phyloP scores from a whole-genome alignment of 1,139 yeast species.

The Blastobotrys apis region DNA sequence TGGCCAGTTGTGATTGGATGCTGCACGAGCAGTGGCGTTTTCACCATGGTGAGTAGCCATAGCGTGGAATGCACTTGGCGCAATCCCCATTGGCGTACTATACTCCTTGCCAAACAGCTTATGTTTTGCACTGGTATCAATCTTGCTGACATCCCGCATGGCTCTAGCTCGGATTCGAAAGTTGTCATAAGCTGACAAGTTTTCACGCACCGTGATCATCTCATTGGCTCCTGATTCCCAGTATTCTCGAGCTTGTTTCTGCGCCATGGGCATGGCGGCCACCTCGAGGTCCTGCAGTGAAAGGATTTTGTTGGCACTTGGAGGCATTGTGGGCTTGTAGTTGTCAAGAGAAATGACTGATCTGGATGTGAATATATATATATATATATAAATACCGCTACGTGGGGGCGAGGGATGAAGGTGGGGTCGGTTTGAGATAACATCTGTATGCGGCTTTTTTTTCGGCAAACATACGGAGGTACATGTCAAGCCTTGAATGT shows the following conservation, averaged over 20 bases:
- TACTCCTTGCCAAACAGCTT: constrained; percentile 41
- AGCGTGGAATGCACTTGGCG: constrained; percentile 64
- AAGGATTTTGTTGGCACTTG: constrained; percentile 14
- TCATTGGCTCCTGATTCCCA: constrained; percentile 40
- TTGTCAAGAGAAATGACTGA: neutral
- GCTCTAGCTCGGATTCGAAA: constrained; percentile 44
- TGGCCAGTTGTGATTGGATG: constrained; percentile 31
- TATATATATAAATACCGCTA: no score
- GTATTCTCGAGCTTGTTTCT: constrained; percentile 35
- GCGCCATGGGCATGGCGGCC: constrained; percentile 28
- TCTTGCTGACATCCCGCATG: constrained; percentile 40
- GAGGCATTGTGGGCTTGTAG: constrained; percentile 1
- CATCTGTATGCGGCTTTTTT: no score
- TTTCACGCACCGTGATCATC: constrained; percentile 34
- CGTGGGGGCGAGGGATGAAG: neutral
- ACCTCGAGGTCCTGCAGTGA: constrained; percentile 27
- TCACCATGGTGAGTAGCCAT: constrained; percentile 66
- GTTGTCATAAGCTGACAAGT: constrained; percentile 30
- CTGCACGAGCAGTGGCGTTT: constrained; percentile 39
- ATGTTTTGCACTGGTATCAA: constrained; percentile 37
- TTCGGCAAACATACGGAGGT: no score
- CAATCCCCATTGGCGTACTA: constrained; percentile 55
- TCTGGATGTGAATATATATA: neutral
- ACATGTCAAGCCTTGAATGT: no score
- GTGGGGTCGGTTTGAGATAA: neutral